Evolutionary conservation across 2,329 filamentous ascomycete species (phyloP).

Genomic region (Fusarium anguioides): DNA sequence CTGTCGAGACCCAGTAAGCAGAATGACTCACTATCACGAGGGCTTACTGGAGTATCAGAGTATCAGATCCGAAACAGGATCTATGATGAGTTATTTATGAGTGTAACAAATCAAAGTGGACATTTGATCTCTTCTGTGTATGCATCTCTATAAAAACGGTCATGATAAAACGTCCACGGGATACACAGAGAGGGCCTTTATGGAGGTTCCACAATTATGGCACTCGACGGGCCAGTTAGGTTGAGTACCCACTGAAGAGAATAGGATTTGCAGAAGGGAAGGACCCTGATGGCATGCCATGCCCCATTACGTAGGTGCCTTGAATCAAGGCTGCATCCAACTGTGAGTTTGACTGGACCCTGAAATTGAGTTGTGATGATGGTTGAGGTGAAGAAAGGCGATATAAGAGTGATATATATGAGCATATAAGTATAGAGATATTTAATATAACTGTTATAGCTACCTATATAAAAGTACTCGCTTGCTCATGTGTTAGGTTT

Average conservation of each 20-base stretch:
- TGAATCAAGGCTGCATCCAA: not conserved
- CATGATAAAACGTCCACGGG: constrained; percentile 28
- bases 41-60: not conserved
- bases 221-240: not conserved
- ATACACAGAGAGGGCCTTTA: constrained; percentile 2
- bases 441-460: no score
- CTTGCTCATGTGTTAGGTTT: constrained; percentile 16
- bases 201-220: constrained; percentile 17
- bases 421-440: no score
- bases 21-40: constrained; percentile 1
- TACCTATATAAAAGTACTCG: constrained; percentile 12
- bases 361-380: constrained; percentile 1
- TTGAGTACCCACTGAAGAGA: not conserved
- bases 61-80: not conserved
- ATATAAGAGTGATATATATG: not conserved
- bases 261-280: constrained; percentile 4
- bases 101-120: not conserved
- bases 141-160: not conserved
- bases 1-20: not conserved
- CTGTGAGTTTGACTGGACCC: constrained; percentile 16
- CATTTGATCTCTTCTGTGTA: not conserved
- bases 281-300: constrained; percentile 39
- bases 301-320: constrained; percentile 17
- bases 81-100: not conserved
- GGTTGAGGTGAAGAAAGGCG: not conserved